Conservation (phyloP, 2,329 filamentous ascomycete species). For the Colletotrichum agaves region DNA sequence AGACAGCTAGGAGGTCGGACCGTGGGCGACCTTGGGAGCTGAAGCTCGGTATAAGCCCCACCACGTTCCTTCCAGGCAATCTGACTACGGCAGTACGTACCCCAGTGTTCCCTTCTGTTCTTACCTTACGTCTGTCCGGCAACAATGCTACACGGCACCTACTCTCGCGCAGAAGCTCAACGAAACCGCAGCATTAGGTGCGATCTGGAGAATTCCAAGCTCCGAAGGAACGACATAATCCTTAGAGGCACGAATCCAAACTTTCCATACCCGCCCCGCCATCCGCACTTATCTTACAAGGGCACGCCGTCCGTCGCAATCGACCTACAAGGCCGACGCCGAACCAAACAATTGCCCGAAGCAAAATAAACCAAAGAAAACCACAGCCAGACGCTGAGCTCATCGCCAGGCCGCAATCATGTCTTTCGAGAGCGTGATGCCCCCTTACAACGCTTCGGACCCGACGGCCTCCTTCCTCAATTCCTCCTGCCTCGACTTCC, state of each 20-base stretch:
- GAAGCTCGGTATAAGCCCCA: background rate
- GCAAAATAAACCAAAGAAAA: background rate
- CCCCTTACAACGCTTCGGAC: slow-evolving; percentile 77
- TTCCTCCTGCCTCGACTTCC: slow-evolving; percentile 89
- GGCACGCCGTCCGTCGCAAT: background rate
- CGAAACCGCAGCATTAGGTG: too few species aligned
- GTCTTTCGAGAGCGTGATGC: slow-evolving; percentile 78
- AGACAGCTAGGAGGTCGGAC: too few species aligned
- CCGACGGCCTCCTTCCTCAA: slow-evolving; percentile 80
- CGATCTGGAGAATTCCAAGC: too few species aligned
- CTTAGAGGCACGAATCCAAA: too few species aligned
- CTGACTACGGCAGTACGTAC: background rate
- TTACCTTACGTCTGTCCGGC: background rate
- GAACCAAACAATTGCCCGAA: background rate
- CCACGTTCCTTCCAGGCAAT: background rate
- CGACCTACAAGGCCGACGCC: background rate
- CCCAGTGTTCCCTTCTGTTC: background rate
- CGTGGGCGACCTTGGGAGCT: too few species aligned
- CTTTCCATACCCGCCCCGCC: background rate
- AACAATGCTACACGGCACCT: too few species aligned
- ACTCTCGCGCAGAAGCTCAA: too few species aligned
- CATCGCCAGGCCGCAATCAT: slow-evolving; percentile 52
- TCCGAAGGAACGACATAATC: too few species aligned
- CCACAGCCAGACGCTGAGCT: background rate
- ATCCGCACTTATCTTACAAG: background rate